Evolutionary conservation across 1,284 basidiomycete species (phyloP).

Genomic region (Anthracocystis setariae): DNA sequence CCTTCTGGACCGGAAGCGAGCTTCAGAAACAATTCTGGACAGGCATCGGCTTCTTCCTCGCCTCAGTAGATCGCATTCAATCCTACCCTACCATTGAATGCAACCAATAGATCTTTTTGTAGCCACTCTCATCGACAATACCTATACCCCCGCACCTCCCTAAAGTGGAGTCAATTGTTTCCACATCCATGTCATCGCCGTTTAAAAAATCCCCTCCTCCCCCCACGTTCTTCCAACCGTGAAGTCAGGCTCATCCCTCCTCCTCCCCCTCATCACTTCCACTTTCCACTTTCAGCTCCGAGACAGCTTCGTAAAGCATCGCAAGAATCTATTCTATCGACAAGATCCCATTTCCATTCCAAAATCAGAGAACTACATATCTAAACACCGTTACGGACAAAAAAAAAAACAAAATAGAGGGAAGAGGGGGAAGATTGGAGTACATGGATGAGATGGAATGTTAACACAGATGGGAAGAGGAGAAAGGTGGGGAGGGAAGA

Average conservation of each 20-base stretch:
- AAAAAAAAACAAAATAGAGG: not conserved
- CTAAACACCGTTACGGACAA: constrained; percentile 44
- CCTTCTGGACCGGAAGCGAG: constrained; percentile 52
- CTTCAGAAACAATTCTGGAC: constrained; percentile 50
- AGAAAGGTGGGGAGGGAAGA: not conserved
- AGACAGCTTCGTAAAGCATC: too few species aligned
- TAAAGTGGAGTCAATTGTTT: too few species aligned
- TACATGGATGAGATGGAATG: constrained; percentile 10
- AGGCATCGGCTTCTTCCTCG: constrained; percentile 42
- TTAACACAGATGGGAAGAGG: not conserved
- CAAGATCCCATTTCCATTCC: constrained; percentile 26
- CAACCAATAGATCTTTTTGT: not conserved
- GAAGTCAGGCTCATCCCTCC: too few species aligned
- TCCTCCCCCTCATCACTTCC: too few species aligned
- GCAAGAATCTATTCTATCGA: not conserved
- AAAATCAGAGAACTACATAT: constrained; percentile 13
- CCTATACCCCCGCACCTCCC: not conserved
- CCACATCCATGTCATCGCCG: too few species aligned
- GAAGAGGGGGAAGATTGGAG: constrained; percentile 5
- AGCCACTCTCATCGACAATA: not conserved
- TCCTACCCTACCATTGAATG: not conserved
- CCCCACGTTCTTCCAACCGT: too few species aligned
- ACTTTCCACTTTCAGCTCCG: too few species aligned
- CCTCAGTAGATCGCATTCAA: constrained; percentile 22
- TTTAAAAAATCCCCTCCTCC: too few species aligned